A percentile compares a stretch with the other conserved stretches of the same genome.
These are phyloP conservation scores for Juglanconis oblonga DNA, from an alignment of 2,329 filamentous ascomycete species.

Conservation along the genomic window DNA sequence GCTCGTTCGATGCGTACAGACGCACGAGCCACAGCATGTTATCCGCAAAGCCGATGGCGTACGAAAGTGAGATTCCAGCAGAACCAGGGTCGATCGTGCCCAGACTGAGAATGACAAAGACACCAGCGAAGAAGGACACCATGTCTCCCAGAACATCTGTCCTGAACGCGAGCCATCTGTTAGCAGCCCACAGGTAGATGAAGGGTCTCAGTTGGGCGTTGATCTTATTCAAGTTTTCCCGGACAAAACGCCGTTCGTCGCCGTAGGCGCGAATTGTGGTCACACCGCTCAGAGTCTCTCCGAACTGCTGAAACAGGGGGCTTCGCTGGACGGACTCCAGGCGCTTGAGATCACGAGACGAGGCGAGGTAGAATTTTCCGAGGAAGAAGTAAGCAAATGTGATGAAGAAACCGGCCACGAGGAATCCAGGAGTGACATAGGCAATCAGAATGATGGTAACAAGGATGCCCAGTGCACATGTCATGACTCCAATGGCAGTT, in stretches of 20 bases:
- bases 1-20: conserved; percentile 90
- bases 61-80: conserved; percentile 89
- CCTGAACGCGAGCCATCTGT: conserved; percentile 92
- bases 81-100: conserved; percentile 85
- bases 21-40: conserved; percentile 96
- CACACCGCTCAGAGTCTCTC: conserved; percentile 90
- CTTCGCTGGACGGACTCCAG: conserved; percentile 92
- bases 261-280: conserved; percentile 97
- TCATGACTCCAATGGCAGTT: conserved; percentile 74
- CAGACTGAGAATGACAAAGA: conserved; percentile 82
- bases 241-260: conserved; percentile 87
- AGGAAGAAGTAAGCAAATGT: conserved; percentile 77
- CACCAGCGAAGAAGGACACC: conserved; percentile 89
- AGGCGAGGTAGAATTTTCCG: conserved; percentile 82
- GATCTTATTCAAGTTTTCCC: conserved; percentile 83
- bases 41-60: conserved; percentile 94
- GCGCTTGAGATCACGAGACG: conserved; percentile 93
- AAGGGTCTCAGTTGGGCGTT: conserved; percentile 91
- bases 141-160: conserved; percentile 88
- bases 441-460: conserved; percentile 88
- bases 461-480: conserved; percentile 63
- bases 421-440: conserved; percentile 83
- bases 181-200: conserved; percentile 94
- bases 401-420: conserved; percentile 85
- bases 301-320: conserved; percentile 95